Evolutionary conservation across 2,329 filamentous ascomycete genomes (phyloP).

Genomic region (Xylaria digitata): DNA sequence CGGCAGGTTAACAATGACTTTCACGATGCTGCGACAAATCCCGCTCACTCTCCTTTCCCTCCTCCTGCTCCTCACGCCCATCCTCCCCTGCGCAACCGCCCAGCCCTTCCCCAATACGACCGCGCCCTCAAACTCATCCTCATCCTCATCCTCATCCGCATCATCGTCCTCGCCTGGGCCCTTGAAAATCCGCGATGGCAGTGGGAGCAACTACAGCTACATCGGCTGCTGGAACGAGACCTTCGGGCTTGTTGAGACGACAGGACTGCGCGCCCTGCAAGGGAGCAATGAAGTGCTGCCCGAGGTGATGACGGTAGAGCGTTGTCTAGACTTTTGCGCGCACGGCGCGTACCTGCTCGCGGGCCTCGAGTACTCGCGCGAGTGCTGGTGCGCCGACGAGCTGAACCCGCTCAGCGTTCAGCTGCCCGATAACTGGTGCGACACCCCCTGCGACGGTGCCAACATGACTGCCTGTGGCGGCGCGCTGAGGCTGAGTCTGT

Average conservation of each 20-base stretch:
- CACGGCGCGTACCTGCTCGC: conserved; percentile 59
- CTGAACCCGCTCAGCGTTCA: conserved; percentile 60
- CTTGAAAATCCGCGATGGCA: conserved; percentile 30
- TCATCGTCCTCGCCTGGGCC: background rate
- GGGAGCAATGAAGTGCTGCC: conserved; percentile 54
- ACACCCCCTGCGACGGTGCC: conserved; percentile 66
- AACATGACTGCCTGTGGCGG: conserved; percentile 65
- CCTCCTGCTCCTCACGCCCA: conserved; percentile 8
- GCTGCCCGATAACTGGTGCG: conserved; percentile 61
- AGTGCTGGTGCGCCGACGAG: conserved; percentile 69
- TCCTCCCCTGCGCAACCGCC: conserved; percentile 9
- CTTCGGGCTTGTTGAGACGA: conserved; percentile 56
- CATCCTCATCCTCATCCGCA: conserved; percentile 11
- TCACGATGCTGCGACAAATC: conserved; percentile 16
- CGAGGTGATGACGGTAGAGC: conserved; percentile 63
- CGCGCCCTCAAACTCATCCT: background rate
- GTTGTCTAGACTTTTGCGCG: conserved; percentile 64
- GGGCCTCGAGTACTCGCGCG: conserved; percentile 65
- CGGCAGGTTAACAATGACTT: background rate
- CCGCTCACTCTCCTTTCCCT: conserved; percentile 8
- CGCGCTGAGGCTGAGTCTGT: conserved; percentile 60
- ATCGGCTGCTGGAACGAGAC: conserved; percentile 71
- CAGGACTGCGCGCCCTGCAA: conserved; percentile 58
- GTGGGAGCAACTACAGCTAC: conserved; percentile 57
- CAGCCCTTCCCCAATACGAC: conserved; percentile 1